A percentile compares a stretch with the other conserved stretches of the same genome.
Conservation (phyloP, 495 filamentous ascomycete species). For the Aspergillus olivimuriae region DNA sequence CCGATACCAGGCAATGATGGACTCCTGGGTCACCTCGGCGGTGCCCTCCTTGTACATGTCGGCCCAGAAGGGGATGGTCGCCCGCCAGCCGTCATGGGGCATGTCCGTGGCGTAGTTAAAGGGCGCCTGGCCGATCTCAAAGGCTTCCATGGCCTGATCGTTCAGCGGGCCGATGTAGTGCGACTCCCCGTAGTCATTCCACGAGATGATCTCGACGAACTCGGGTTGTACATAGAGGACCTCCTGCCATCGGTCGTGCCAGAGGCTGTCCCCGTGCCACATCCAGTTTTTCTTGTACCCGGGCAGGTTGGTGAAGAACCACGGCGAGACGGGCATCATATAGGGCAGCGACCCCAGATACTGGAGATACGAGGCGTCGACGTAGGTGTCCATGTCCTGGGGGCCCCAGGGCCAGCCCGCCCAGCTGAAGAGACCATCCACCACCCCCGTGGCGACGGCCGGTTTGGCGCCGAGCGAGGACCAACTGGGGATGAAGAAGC, state of each 20-base stretch:
- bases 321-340: constrained; percentile 71
- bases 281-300: constrained; percentile 64
- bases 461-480: constrained; percentile 45
- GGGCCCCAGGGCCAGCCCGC: constrained; percentile 61
- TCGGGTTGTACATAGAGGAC: constrained; percentile 54
- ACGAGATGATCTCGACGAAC: constrained; percentile 46
- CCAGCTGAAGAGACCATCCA: constrained; percentile 61
- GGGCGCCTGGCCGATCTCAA: constrained; percentile 40
- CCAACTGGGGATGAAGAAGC: constrained; percentile 59
- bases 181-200: constrained; percentile 69
- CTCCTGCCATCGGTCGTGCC: constrained; percentile 64
- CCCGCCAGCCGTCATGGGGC: constrained; percentile 47
- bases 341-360: constrained; percentile 48
- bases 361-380: constrained; percentile 51
- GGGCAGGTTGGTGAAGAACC: constrained; percentile 64
- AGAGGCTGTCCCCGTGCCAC: constrained; percentile 59
- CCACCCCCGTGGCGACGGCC: constrained; percentile 12
- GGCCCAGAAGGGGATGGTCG: constrained; percentile 53
- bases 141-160: constrained; percentile 18
- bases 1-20: constrained; percentile 59
- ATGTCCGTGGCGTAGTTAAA: constrained; percentile 39
- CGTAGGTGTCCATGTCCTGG: constrained; percentile 38
- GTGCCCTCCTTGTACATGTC: constrained; percentile 49
- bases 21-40: constrained; percentile 31
- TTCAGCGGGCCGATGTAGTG: constrained; percentile 57